These are phyloP conservation scores for Pseudocercospora vitis DNA, from an alignment of 2,329 filamentous ascomycete genomes.

Conservation along the genomic window DNA sequence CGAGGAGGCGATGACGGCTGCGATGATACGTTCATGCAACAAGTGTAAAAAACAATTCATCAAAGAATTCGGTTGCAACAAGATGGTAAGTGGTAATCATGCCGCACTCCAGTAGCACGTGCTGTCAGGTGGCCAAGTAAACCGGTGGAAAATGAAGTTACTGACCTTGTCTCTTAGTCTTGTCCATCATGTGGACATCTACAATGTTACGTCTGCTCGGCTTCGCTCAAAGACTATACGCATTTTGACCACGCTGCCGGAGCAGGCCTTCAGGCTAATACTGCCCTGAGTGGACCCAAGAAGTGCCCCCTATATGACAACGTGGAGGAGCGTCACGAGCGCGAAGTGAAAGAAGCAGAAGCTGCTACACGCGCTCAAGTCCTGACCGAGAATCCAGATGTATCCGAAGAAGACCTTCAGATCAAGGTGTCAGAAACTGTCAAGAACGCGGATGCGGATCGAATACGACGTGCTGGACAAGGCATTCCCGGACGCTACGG, in stretches of 20 bases:
- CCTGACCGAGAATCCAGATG: constrained; percentile 58
- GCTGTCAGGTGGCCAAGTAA: too few relatives aligned
- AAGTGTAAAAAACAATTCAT: constrained; percentile 71
- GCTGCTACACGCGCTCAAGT: constrained; percentile 57
- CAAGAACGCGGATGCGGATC: constrained; percentile 22
- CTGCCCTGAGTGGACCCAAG: too few relatives aligned
- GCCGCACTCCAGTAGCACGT: too few relatives aligned
- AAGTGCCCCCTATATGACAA: constrained; percentile 68
- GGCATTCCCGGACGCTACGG: constrained; percentile 3
- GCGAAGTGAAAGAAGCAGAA: constrained; percentile 65
- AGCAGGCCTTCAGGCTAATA: too few relatives aligned
- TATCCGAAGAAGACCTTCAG: constrained; percentile 59
- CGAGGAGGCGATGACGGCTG: constrained; percentile 82
- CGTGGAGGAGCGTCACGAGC: constrained; percentile 58
- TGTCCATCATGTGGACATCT: constrained; percentile 61
- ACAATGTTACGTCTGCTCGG: constrained; percentile 70
- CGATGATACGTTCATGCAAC: constrained; percentile 75
- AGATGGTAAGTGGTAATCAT: constrained; percentile 54
- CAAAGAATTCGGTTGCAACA: constrained; percentile 79
- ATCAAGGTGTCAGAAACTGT: constrained; percentile 57
- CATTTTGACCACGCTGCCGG: constrained; percentile 73
- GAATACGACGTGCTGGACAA: constrained; percentile 14
- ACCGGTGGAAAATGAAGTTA: too few relatives aligned
- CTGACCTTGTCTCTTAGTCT: constrained; percentile 32
- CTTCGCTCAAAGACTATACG: constrained; percentile 61